These are phyloP conservation scores for Candida sphagnicola DNA, from an alignment of 805 yeast genomes.

Conservation along the genomic window DNA sequence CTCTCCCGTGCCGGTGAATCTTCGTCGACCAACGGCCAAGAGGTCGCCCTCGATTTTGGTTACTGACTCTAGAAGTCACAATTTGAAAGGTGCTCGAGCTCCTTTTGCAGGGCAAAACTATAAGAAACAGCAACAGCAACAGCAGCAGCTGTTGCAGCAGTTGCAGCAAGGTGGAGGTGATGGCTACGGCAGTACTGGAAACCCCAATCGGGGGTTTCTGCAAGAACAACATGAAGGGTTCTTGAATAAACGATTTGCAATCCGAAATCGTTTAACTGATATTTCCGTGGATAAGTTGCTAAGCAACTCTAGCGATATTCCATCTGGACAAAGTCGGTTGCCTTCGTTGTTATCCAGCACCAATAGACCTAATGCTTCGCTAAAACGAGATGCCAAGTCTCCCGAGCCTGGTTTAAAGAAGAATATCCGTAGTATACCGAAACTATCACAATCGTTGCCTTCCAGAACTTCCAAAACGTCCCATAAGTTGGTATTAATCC, in stretches of 20 bases:
- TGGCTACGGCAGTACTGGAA: constrained; percentile 3
- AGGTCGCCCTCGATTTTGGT: constrained; percentile 92
- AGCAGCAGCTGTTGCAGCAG: constrained; percentile 14
- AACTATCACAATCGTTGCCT: constrained; percentile 53
- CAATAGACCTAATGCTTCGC: constrained; percentile 9
- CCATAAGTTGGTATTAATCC: constrained; percentile 82
- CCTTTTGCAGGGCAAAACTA: constrained; percentile 73
- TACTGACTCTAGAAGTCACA: constrained; percentile 73
- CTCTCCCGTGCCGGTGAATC: constrained; percentile 1
- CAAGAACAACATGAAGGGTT: constrained; percentile 17
- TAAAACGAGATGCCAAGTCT: background rate
- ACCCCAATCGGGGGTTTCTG: constrained; percentile 6
- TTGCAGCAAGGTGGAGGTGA: constrained; percentile 13
- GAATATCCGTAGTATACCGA: constrained; percentile 47
- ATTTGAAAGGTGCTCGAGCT: constrained; percentile 52
- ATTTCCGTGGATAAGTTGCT: constrained; percentile 79
- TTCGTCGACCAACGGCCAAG: constrained; percentile 61
- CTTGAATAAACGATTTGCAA: constrained; percentile 25
- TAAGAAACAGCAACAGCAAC: constrained; percentile 33
- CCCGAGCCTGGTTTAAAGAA: constrained; percentile 1
- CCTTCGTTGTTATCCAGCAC: constrained; percentile 26
- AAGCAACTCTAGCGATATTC: constrained; percentile 79
- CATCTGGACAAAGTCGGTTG: constrained; percentile 63
- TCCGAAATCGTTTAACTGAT: constrained; percentile 55
- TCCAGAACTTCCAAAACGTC: constrained; percentile 81